Conservation (phyloP, 1,284 basidiomycete genomes). For the Moesziomyces aphidis region DNA sequence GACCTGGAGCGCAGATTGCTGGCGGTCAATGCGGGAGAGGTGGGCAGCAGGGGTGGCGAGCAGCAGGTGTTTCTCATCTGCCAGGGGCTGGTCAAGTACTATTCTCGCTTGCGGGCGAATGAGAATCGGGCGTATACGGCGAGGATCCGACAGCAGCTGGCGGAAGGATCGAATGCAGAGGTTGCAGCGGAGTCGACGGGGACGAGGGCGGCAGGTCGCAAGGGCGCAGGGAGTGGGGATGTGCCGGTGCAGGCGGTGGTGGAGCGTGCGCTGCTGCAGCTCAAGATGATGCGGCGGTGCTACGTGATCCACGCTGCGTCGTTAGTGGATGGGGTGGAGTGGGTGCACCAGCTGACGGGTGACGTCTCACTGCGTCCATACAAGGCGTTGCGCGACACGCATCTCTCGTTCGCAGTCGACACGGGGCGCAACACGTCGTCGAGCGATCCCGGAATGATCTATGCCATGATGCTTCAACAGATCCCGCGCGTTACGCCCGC, state of each 20-base stretch:
- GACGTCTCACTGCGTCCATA: slow-evolving; percentile 45
- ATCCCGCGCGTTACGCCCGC: slow-evolving; percentile 43
- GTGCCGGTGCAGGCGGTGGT: slow-evolving; percentile 12
- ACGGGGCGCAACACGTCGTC: slow-evolving; percentile 39
- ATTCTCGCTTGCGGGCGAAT: slow-evolving; percentile 15
- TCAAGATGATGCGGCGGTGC: slow-evolving; percentile 43
- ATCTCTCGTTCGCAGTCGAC: slow-evolving; percentile 45
- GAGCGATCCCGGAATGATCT: slow-evolving; percentile 15
- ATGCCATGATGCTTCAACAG: slow-evolving; percentile 39
- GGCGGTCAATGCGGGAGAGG: slow-evolving; percentile 5
- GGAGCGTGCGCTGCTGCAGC: slow-evolving; percentile 27
- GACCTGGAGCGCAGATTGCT: slow-evolving; percentile 19
- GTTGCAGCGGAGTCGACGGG: not conserved
- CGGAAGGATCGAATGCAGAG: slow-evolving; percentile 8
- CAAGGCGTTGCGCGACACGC: slow-evolving; percentile 40
- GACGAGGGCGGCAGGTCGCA: slow-evolving; percentile 10
- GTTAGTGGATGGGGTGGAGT: slow-evolving; percentile 37
- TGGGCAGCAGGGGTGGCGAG: not conserved
- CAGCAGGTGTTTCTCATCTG: slow-evolving; percentile 42
- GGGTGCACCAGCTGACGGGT: slow-evolving; percentile 36
- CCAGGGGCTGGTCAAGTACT: slow-evolving; percentile 45
- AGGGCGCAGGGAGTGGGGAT: slow-evolving; percentile 8
- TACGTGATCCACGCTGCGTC: slow-evolving; percentile 42
- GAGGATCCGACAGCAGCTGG: slow-evolving; percentile 38
- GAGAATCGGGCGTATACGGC: slow-evolving; percentile 46